These are phyloP conservation scores for Colletotrichum nymphaeae DNA, from an alignment of 2,329 filamentous ascomycete genomes.

Conservation along the genomic window DNA sequence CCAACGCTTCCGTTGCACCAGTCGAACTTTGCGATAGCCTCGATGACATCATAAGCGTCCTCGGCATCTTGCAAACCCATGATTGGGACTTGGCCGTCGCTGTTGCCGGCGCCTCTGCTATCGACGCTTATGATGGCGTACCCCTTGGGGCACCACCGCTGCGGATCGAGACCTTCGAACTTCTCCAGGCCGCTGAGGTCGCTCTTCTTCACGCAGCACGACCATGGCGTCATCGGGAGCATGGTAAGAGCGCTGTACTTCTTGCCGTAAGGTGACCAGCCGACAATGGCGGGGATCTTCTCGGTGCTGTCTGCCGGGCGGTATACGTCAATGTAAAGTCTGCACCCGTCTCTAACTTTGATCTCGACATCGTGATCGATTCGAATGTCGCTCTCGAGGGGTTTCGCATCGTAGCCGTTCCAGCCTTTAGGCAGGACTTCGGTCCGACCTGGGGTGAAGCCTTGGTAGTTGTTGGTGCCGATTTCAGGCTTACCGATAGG, in stretches of 20 bases:
- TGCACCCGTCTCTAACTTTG: slow-evolving; percentile 53
- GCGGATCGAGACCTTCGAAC: slow-evolving; percentile 42
- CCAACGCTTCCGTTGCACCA: slow-evolving; percentile 47
- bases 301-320: slow-evolving; percentile 48
- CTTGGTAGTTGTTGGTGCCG: slow-evolving; percentile 38
- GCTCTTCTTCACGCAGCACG: slow-evolving; percentile 37
- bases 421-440: slow-evolving; percentile 53
- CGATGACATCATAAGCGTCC: slow-evolving; percentile 44
- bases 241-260: slow-evolving; percentile 54
- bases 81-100: slow-evolving; percentile 33
- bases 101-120: slow-evolving; percentile 45
- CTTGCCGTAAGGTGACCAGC: slow-evolving; percentile 60
- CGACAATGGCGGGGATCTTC: slow-evolving; percentile 55
- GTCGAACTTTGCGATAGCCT: slow-evolving; percentile 42
- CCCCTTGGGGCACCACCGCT: slow-evolving; percentile 43
- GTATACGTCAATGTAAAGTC: slow-evolving; percentile 58
- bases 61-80: slow-evolving; percentile 45
- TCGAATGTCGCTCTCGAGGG: slow-evolving; percentile 49
- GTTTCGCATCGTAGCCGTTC: slow-evolving; percentile 47
- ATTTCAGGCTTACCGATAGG: slow-evolving; percentile 42
- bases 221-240: slow-evolving; percentile 42
- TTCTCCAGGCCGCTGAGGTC: slow-evolving; percentile 41
- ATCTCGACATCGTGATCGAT: slow-evolving; percentile 60
- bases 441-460: slow-evolving; percentile 48
- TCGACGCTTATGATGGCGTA: slow-evolving; percentile 50